phyloP scores from a whole-genome alignment of 805 yeast species.

The Cyberlindnera mississippiensis region DNA sequence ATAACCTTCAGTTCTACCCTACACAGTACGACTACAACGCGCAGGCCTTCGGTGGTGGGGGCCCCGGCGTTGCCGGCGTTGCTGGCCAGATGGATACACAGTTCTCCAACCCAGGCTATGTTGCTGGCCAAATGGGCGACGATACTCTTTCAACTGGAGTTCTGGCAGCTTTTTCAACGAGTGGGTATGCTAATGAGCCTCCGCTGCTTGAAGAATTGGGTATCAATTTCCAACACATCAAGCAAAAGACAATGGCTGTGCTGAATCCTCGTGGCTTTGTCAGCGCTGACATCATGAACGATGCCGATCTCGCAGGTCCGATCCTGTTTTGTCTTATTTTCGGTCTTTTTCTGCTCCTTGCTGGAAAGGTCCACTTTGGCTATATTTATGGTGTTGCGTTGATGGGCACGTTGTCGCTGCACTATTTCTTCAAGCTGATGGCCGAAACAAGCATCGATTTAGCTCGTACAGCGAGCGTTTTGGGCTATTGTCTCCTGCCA shows the following conservation, averaged over 20 bases:
- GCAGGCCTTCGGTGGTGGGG: too few relatives aligned
- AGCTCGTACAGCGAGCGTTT: conserved; percentile 77
- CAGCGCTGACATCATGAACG: conserved; percentile 74
- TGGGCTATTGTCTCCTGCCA: conserved; percentile 93
- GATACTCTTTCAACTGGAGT: conserved; percentile 63
- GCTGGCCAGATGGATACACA: conserved; percentile 25
- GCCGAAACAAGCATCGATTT: conserved; percentile 52
- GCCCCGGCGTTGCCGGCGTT: too few relatives aligned
- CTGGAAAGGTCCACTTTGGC: conserved; percentile 96
- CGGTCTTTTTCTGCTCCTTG: conserved; percentile 74
- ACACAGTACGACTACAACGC: conserved; percentile 23
- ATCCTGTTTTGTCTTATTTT: conserved; percentile 81
- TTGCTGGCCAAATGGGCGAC: conserved; percentile 27
- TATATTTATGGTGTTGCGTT: conserved; percentile 95
- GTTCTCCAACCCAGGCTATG: conserved; percentile 1
- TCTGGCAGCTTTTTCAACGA: conserved; percentile 86
- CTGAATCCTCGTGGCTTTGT: conserved; percentile 66
- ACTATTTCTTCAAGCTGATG: conserved; percentile 84
- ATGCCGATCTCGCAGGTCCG: conserved; percentile 95
- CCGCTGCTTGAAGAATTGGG: conserved; percentile 91
- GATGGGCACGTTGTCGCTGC: conserved; percentile 83
- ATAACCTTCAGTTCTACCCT: conserved; percentile 29
- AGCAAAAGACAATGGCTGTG: conserved; percentile 79
- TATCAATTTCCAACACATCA: conserved; percentile 84
- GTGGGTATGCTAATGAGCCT: conserved; percentile 94